Base-by-base conservation (phyloP, 2,329 filamentous ascomycete genomes). In the Colletotrichum tabaci region DNA sequence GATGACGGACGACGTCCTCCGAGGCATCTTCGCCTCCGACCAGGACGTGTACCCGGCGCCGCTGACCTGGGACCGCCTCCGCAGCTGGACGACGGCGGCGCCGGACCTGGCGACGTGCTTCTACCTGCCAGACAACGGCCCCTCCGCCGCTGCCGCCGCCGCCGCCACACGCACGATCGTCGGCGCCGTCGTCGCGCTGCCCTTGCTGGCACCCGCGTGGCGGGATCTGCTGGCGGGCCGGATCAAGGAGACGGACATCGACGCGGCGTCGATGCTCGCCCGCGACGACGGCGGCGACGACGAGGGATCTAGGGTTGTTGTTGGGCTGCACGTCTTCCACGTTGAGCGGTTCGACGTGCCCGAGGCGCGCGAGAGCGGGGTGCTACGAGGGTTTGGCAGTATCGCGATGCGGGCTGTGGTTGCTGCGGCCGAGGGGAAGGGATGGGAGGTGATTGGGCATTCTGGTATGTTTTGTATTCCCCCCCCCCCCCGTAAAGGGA, bases 281-380 rank as follows among this genome's bases (percentile, higher is more conserved):
- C 42, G 65, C 7, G 72, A 52, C 15, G 58, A 38, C 42, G 67
- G 21, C 42, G 18, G 30, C 8, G 30, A 9, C 30, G 30, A 35
- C 30, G 30, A 35, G 46, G 23, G 38, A 0, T 1, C 60, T 49
- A 2, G 75, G 74, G 42, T 35, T 35, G 30, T 35, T 35, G 76
- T 81, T 9, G 80, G 80, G 5, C 61, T 82, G 58, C 80, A 82
- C 74, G 75, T 82, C 6, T 82, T 81, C 73, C 80, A 82, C 63
- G 74, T 82, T 67, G 80, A 82, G 72, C 74, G 76, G 16, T 78
- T 78, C 44, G 44, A 64, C 4, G 50, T 60, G 8, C 71, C 61
- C 13, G 57, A 38, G 18, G 67, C 42, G 9, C 40, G 23, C 8
- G 49, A 18, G n/a, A 47, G 16, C 16, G 30, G 30, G 8, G 8